Percentiles rank a stretch among this genome's conserved stretches.
These are phyloP conservation scores for Halophytophthora batemanensis DNA, from an alignment of 352 stramenopile genomes.

Conservation along the genomic window DNA sequence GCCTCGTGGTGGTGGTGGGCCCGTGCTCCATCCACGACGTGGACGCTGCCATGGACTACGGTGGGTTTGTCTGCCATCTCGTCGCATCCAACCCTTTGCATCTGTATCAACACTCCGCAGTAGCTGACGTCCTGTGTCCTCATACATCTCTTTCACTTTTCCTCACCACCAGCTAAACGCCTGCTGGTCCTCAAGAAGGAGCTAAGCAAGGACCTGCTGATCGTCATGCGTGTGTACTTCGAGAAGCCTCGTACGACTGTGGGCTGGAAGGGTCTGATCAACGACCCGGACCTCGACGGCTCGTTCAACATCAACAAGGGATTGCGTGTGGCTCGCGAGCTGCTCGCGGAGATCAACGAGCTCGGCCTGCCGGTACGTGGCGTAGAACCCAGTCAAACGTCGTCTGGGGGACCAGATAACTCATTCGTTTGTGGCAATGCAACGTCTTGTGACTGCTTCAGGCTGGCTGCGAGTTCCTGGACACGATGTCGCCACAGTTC, in stretches of 20 bases:
- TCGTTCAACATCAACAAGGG: constrained; percentile 93
- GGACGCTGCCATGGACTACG: constrained; percentile 84
- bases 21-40: constrained; percentile 90
- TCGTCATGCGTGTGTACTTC: constrained; percentile 92
- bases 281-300: constrained; percentile 86
- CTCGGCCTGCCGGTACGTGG: constrained; percentile 59
- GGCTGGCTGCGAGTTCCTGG: constrained; percentile 85
- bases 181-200: constrained; percentile 69
- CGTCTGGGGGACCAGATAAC: too few species aligned
- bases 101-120: background rate
- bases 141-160: background rate
- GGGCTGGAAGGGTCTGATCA: constrained; percentile 90
- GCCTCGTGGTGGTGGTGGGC: constrained; percentile 80
- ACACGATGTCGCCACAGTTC: constrained; percentile 91
- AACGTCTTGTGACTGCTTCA: constrained; percentile 4
- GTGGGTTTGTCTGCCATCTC: too few species aligned
- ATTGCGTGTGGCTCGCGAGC: constrained; percentile 73
- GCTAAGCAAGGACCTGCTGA: constrained; percentile 79
- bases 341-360: constrained; percentile 86
- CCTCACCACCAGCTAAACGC: constrained; percentile 39
- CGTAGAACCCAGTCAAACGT: background rate
- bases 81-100: background rate
- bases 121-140: background rate
- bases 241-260: constrained; percentile 89
- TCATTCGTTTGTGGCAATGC: background rate